Percentiles rank a stretch among this genome's conserved stretches.
Conservation (phyloP, 106 monocot species). For the Acorus gramineus region DNA sequence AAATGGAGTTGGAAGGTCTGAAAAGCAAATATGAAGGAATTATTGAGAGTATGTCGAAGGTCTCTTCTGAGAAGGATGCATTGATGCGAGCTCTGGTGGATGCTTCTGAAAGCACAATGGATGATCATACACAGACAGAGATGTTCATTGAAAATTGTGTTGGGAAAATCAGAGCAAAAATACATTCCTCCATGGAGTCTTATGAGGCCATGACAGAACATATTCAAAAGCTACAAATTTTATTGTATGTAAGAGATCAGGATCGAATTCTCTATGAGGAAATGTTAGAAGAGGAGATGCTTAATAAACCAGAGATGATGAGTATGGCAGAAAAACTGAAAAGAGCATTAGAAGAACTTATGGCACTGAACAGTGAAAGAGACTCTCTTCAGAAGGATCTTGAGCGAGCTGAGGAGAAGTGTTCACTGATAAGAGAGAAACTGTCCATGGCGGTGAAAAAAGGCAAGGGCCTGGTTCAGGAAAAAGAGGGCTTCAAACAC, state of each 20-base stretch:
- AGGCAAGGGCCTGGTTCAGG: conserved; percentile 89
- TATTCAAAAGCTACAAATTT: conserved; percentile 51
- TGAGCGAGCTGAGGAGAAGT: conserved; percentile 63
- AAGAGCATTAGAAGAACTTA: conserved; percentile 25
- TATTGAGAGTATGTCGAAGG: conserved; percentile 26
- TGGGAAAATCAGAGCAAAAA: conserved; percentile 26
- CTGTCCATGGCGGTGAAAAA: conserved; percentile 90
- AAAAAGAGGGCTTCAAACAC: conserved; percentile 66
- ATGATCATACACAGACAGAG: conserved; percentile 28
- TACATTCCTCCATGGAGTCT: conserved; percentile 3
- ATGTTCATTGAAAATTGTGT: conserved; percentile 34
- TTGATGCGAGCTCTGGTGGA: conserved; percentile 35
- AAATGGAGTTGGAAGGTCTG: conserved; percentile 31
- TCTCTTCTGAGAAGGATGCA: conserved; percentile 38
- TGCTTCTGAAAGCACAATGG: conserved; percentile 32
- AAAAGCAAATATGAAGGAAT: conserved; percentile 27
- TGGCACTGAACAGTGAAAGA: conserved; percentile 53
- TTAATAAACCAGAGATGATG: conserved; percentile 28
- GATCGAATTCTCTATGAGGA: conserved; percentile 37
- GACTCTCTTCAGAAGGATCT: conserved; percentile 53
- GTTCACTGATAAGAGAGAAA: conserved; percentile 64
- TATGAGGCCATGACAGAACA: conserved; percentile 17
- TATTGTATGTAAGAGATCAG: conserved; percentile 37
- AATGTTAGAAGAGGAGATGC: conserved; percentile 57
- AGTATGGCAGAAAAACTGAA: conserved; percentile 31